Evolutionary conservation across 2,329 filamentous ascomycete genomes (phyloP).

Genomic region (Ophiostoma himal-ulmi): DNA sequence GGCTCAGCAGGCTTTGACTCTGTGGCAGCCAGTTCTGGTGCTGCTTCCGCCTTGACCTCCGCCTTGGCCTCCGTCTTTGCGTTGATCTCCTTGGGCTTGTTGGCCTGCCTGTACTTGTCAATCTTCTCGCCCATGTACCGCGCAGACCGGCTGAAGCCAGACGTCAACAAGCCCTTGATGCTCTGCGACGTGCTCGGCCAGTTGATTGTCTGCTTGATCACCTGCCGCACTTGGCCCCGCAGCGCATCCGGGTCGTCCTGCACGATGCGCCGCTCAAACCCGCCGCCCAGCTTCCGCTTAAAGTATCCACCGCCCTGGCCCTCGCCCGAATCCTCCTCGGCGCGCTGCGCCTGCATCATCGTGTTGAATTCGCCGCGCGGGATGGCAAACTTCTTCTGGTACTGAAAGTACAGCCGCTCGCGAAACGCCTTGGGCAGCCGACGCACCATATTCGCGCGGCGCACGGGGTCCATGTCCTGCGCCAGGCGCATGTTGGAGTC

Average conservation of each 20-base stretch:
- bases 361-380: conserved; percentile 75
- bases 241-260: conserved; percentile 36
- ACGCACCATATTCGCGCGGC: conserved; percentile 92
- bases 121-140: conserved; percentile 81
- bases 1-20: neutral
- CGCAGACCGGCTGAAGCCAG: conserved; percentile 62
- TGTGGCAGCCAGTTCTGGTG: neutral
- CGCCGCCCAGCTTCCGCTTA: conserved; percentile 68
- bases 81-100: neutral
- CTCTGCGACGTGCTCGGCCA: conserved; percentile 91
- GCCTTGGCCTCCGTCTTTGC: neutral
- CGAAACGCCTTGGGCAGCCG: conserved; percentile 82
- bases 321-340: conserved; percentile 54
- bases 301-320: conserved; percentile 45
- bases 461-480: conserved; percentile 89
- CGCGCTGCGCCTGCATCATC: conserved; percentile 72
- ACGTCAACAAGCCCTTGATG: conserved; percentile 75
- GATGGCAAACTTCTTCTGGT: conserved; percentile 84
- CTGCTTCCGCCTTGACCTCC: neutral
- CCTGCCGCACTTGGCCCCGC: conserved; percentile 62
- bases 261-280: conserved; percentile 82
- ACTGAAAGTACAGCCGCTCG: conserved; percentile 86
- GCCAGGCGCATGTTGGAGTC: conserved; percentile 62
- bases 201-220: conserved; percentile 80
- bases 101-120: conserved; percentile 51